Percentiles rank a stretch among this genome's conserved stretches.
Evolutionary conservation across 331 rosid genomes (phyloP).

Genomic region (Malus hybrid): DNA sequence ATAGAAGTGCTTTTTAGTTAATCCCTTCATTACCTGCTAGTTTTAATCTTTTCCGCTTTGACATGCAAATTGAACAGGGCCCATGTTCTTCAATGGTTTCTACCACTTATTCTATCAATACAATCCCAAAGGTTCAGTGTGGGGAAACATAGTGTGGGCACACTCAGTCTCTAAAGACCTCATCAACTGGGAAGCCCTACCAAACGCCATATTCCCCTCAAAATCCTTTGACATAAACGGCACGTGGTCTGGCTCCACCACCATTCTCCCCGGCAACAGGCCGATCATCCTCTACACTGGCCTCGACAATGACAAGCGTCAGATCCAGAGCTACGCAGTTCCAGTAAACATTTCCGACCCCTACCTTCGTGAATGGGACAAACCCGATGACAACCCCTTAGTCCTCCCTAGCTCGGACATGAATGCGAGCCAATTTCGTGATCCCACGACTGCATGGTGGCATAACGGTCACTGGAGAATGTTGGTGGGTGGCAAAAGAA

Average conservation of each 20-base stretch:
- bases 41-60: background rate
- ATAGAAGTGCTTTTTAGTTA: background rate
- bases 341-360: slow-evolving; percentile 34
- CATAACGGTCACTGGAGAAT: slow-evolving; percentile 52
- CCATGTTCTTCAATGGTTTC: slow-evolving; percentile 32
- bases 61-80: slow-evolving; percentile 20
- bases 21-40: background rate
- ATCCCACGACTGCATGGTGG: slow-evolving; percentile 38
- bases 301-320: slow-evolving; percentile 4
- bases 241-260: slow-evolving; percentile 46
- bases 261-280: slow-evolving; percentile 33
- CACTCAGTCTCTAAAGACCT: slow-evolving; percentile 37
- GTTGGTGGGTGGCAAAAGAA: slow-evolving; percentile 49
- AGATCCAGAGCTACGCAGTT: slow-evolving; percentile 37
- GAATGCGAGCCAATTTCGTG: slow-evolving; percentile 2
- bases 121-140: slow-evolving; percentile 38
- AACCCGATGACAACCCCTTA: slow-evolving; percentile 28
- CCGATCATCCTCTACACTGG: slow-evolving; percentile 41
- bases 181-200: slow-evolving; percentile 33
- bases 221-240: slow-evolving; percentile 39
- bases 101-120: slow-evolving; percentile 45
- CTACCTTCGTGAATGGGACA: slow-evolving; percentile 26
- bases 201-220: slow-evolving; percentile 28
- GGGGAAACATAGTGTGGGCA: slow-evolving; percentile 52
- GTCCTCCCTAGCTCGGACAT: background rate